Evolutionary conservation across 805 yeast genomes (phyloP).

Genomic region (Hemisphaericaspora nanyangensis): DNA sequence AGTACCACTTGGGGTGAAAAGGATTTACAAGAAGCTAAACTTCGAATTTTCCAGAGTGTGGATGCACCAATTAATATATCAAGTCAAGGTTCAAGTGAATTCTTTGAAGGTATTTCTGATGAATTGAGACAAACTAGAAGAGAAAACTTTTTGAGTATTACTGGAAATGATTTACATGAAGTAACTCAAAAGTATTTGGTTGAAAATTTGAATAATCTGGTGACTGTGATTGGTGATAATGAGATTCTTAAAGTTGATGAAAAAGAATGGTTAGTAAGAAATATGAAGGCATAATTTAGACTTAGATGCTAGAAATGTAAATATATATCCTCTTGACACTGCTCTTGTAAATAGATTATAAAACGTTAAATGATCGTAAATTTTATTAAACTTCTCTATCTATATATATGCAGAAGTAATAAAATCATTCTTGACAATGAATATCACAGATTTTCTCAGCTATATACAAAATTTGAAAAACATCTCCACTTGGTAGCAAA

Average conservation of each 20-base stretch:
- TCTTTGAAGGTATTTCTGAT: conserved; percentile 68
- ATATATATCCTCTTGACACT: too few relatives aligned
- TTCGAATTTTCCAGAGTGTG: conserved; percentile 83
- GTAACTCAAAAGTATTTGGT: conserved; percentile 67
- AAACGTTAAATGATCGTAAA: too few relatives aligned
- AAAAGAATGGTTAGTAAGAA: conserved; percentile 16
- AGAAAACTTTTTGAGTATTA: conserved; percentile 64
- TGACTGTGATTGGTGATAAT: conserved; percentile 48
- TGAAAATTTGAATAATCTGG: conserved; percentile 16
- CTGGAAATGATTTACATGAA: conserved; percentile 54
- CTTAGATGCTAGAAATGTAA: neutral
- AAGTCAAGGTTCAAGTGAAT: conserved; percentile 66
- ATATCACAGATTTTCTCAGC: too few relatives aligned
- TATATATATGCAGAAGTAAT: too few relatives aligned
- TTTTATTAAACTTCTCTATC: too few relatives aligned
- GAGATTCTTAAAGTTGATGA: conserved; percentile 16
- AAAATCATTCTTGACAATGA: too few relatives aligned
- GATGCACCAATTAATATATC: conserved; percentile 87
- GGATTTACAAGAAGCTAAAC: conserved; percentile 85
- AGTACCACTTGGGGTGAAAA: conserved; percentile 50
- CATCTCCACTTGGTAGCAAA: too few relatives aligned
- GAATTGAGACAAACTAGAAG: conserved; percentile 80
- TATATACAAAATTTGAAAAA: too few relatives aligned
- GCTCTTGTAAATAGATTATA: neutral
- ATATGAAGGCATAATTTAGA: conserved; percentile 2